Conservation (phyloP, 441 rosid species). For the Eutrema salsugineum region DNA sequence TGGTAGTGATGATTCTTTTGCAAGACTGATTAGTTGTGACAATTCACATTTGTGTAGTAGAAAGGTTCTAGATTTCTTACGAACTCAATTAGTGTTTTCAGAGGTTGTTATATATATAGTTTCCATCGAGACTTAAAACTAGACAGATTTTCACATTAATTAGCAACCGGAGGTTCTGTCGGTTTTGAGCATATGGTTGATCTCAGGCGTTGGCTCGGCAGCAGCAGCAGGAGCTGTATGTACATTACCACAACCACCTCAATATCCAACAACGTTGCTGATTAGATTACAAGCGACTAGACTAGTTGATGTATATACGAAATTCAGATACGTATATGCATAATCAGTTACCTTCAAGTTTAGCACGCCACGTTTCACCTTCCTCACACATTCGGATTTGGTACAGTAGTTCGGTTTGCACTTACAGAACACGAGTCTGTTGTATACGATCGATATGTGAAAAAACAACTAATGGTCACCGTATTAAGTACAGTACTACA, state of each 20-base stretch:
- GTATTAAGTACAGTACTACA: too few relatives aligned
- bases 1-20: conserved; percentile 26
- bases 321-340: background rate
- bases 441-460: background rate
- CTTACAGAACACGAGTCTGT: conserved; percentile 12
- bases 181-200: background rate
- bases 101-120: background rate
- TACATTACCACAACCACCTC: background rate
- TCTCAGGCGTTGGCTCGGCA: background rate
- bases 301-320: too few relatives aligned
- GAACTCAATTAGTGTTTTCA: background rate
- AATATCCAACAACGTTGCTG: background rate
- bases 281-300: background rate
- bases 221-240: background rate
- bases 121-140: background rate
- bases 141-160: too few relatives aligned
- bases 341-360: conserved; percentile 15
- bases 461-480: background rate
- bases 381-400: background rate
- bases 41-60: conserved; percentile 3
- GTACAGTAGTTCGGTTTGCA: background rate
- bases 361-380: conserved; percentile 8
- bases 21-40: conserved; percentile 22
- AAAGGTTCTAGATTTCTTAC: background rate
- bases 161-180: background rate